phyloP scores from a whole-genome alignment of 140 eudicot species.

The Stevia rebaudiana region DNA sequence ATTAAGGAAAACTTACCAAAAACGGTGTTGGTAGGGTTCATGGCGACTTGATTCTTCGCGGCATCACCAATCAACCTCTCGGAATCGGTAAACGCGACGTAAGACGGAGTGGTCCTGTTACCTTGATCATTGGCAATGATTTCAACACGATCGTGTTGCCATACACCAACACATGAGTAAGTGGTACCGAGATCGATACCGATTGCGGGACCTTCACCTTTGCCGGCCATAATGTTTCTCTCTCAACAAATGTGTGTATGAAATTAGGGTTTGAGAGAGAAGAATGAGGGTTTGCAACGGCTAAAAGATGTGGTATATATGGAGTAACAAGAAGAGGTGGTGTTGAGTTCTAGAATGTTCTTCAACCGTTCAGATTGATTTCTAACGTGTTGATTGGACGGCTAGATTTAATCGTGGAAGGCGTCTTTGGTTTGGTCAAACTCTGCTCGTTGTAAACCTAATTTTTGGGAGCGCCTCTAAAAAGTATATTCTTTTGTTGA shows the following conservation, averaged over 20 bases:
- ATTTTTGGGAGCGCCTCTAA: conserved; percentile 24
- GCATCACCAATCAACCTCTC: conserved; percentile 56
- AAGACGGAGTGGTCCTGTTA: conserved; percentile 53
- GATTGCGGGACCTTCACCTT: conserved; percentile 62
- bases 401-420: conserved; percentile 6
- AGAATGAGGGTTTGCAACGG: conserved; percentile 13
- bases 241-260: conserved; percentile 1
- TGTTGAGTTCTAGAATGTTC: conserved; percentile 40
- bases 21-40: conserved; percentile 59
- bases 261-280: conserved; percentile 34
- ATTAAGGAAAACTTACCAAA: conserved; percentile 27
- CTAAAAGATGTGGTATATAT: conserved; percentile 23
- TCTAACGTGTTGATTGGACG: conserved; percentile 19
- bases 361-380: conserved; percentile 37
- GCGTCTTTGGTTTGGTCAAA: conserved; percentile 13
- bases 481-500: not conserved
- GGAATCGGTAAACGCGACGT: conserved; percentile 50
- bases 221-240: conserved; percentile 42
- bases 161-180: conserved; percentile 54
- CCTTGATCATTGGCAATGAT: conserved; percentile 65
- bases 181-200: conserved; percentile 60
- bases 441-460: conserved; percentile 24
- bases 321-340: not conserved
- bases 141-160: conserved; percentile 66
- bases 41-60: conserved; percentile 63